Base-by-base conservation (phyloP, 2,329 filamentous ascomycete genomes). In the Purpureocillium takamizusanense region DNA sequence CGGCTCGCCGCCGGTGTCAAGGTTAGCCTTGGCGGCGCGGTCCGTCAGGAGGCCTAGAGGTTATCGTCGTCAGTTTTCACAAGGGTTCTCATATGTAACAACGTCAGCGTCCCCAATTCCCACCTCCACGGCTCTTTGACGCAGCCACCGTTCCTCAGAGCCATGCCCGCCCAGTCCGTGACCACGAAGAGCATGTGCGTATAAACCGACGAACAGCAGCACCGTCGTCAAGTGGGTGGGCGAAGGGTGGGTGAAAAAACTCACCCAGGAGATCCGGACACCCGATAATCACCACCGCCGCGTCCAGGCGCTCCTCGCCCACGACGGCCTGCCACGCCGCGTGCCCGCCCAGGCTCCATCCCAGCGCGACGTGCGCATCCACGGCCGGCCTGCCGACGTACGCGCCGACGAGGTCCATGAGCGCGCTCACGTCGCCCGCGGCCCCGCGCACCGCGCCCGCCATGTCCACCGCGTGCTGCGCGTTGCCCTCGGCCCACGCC, bases 391-490 rank as follows among this genome's bases (percentile, higher is more conserved):
- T 58, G 13, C 53, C 47, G 16, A 92, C 63, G 54, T 89, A 94
- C 1, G 78, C 78, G n/a, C 77, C 76, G 2, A 94, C 66, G 40
- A 87, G 75, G 50, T 88, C 82, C 47, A 97, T 81, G 44, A 97
- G 64, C 9, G 81, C 69, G 13, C 73, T 76, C 27, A 82, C 80
- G 57, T 97, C 90, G n/a, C 67, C 62, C 12, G 83, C 82, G 0
- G 85, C 90, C 37, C 76, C 72, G 60, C 77, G 75, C 42, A 89
- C 82, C 44, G 78, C 76, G 23, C 76, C 79, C 56, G 92, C 88
- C 88, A 98, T 95, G 59, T 98, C 92, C 55, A 86, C 78, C 0
- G 88, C 90, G 64, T 97, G 92, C 7, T 70, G 75, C 28, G 72
- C 66, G 55, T 95, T 95, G 23, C 87, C 88, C 29, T 76, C 62